Evolutionary conservation across 2,329 filamentous ascomycete genomes (phyloP), one percentile per base, ranked within the genome.

Genomic region (Ascomycota sp.): DNA sequence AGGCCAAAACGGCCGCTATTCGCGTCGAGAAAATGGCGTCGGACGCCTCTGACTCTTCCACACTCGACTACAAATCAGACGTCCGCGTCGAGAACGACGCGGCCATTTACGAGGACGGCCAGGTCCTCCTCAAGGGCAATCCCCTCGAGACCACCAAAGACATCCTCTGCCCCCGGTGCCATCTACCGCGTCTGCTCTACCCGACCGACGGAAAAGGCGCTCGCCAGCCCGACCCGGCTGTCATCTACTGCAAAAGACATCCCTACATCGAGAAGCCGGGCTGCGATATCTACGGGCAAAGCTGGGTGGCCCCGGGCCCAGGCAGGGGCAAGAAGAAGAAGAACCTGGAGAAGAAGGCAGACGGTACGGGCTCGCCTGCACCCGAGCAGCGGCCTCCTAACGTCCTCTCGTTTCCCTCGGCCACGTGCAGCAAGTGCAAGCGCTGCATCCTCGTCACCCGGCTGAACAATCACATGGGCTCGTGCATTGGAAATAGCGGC

Each of bases 221-320:
- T 9, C 56, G 55, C 43, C 70, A 69, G 44, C 72, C 72, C 26
- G 69, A 75, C 33, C 76, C 76, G 0, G 59, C 63, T 38, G 58
- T 73, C 39, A 69, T 75, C 39, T 85, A 83, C 59, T 86, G 79
- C 63, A 80, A 79, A 51, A 72, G 73, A 38, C 71, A 76, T 35
- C 77, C 78, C 0, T 85, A 76, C 57, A 77, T 81, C 35, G 69
- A 79, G 40, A 74, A 78, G 46, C 61, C 70, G 2, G 76, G 76
- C 35, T 77, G 73, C 53, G 78, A 86, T 50, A 80, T 85, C 38
- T 83, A 83, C 50, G 78, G 76, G 30, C 80, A 83, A 51, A 79
- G 75, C 20, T 85, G 79, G 65, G 73, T 79, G 10, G 72, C 71
- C 12, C 74, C 75, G 15, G 67, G 67, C 1, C 71, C 72, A 15